Percentiles rank a stretch among this genome's conserved stretches.
Conservation (phyloP, 768 basidiomycete species). For the Crassisporium funariophilum region DNA sequence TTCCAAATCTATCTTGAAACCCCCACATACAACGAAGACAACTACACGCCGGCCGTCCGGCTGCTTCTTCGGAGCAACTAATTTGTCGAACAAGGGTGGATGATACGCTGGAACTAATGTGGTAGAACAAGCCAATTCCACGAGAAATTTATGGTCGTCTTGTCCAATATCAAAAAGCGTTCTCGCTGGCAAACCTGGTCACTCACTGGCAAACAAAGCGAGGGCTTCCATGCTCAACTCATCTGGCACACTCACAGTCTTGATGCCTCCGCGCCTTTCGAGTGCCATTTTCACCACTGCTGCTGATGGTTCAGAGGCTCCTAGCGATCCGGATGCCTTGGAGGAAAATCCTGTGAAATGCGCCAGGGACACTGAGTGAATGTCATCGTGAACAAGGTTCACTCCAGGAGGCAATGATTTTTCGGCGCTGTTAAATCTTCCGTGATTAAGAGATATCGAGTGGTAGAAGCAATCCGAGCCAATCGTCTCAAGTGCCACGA, state of each 20-base stretch:
- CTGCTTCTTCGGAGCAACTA: constrained; percentile 40
- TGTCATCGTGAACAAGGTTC: constrained; percentile 39
- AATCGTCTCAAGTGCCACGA: constrained; percentile 69
- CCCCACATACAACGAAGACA: constrained; percentile 74
- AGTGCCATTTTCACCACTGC: constrained; percentile 68
- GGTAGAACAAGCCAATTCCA: constrained; percentile 75
- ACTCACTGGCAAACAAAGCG: constrained; percentile 58
- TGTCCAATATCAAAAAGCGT: constrained; percentile 8
- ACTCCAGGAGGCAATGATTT: constrained; percentile 44
- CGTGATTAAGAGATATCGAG: constrained; percentile 62
- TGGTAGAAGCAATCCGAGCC: constrained; percentile 78
- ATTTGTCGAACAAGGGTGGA: constrained; percentile 50
- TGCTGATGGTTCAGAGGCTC: constrained; percentile 65
- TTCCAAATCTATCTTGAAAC: constrained; percentile 63
- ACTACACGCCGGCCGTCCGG: constrained; percentile 35
- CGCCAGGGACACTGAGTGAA: constrained; percentile 54
- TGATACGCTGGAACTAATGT: constrained; percentile 70
- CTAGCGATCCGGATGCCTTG: constrained; percentile 67
- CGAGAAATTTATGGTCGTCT: constrained; percentile 78
- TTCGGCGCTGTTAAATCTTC: constrained; percentile 30
- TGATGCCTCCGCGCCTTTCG: constrained; percentile 55
- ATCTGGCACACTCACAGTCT: constrained; percentile 65
- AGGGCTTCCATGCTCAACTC: constrained; percentile 68
- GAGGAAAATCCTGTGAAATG: constrained; percentile 61
- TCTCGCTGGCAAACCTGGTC: not conserved